Evolutionary conservation across 1,284 basidiomycete genomes (phyloP).

Genomic region (Ustilago trichophora): DNA sequence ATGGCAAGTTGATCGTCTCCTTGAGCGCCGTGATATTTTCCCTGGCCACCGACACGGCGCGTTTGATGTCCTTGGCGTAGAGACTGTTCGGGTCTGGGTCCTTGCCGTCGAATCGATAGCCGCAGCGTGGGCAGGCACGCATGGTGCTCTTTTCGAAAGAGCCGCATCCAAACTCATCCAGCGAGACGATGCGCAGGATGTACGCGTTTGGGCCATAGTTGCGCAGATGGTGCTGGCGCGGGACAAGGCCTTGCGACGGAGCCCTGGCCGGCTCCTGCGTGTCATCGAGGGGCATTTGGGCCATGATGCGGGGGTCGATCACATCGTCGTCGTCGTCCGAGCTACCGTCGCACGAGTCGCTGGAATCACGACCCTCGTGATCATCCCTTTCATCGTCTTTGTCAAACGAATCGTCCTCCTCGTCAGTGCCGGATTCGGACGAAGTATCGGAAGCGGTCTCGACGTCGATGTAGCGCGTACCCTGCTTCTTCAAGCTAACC

Average conservation of each 20-base stretch:
- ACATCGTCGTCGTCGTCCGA: background rate
- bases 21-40: constrained; percentile 4
- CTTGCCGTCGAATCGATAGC: constrained; percentile 21
- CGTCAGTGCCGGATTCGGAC: constrained; percentile 4
- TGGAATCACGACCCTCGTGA: too few relatives aligned
- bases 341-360: too few relatives aligned
- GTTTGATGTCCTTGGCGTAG: background rate
- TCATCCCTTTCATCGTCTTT: too few relatives aligned
- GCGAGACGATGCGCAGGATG: constrained; percentile 22
- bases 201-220: constrained; percentile 30
- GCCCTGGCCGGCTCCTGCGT: constrained; percentile 3
- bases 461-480: constrained; percentile 18
- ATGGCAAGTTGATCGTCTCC: too few relatives aligned
- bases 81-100: background rate
- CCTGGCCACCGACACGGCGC: constrained; percentile 7
- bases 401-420: too few relatives aligned
- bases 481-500: constrained; percentile 6
- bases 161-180: constrained; percentile 13
- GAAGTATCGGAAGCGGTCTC: constrained; percentile 28
- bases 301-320: background rate
- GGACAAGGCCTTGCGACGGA: background rate
- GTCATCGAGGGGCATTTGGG: background rate
- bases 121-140: constrained; percentile 16
- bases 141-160: background rate
- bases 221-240: constrained; percentile 1